These are phyloP conservation scores for Benincasa hispida DNA, from an alignment of 306 rosid genomes.

Conservation along the genomic window DNA sequence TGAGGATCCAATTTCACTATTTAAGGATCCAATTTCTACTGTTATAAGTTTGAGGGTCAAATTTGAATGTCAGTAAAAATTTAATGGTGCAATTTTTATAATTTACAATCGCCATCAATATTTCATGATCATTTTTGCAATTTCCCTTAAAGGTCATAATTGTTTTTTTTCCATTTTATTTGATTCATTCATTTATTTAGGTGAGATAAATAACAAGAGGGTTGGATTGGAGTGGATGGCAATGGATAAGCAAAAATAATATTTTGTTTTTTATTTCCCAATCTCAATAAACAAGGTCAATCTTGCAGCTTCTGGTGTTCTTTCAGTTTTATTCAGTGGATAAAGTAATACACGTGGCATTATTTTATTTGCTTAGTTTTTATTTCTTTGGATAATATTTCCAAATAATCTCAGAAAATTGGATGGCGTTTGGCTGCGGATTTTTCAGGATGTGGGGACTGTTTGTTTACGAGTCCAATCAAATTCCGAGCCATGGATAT, in stretches of 20 bases:
- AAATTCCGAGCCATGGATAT: not conserved
- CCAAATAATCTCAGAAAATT: constrained; percentile 26
- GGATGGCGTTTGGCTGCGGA: constrained; percentile 5
- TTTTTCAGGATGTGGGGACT: not conserved
- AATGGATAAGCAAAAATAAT: not conserved
- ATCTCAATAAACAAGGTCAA: not conserved
- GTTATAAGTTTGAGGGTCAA: too few species aligned
- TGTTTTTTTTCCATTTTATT: too few species aligned
- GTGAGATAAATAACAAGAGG: not conserved
- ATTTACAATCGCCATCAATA: too few species aligned
- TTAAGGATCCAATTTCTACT: too few species aligned
- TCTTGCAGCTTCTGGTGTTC: constrained; percentile 23
- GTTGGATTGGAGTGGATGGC: constrained; percentile 3
- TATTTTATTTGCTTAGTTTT: constrained; percentile 23
- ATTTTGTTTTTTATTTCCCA: not conserved
- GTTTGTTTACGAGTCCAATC: not conserved
- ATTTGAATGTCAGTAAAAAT: too few species aligned
- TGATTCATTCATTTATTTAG: not conserved
- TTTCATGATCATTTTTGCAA: too few species aligned
- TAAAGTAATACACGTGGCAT: constrained; percentile 50
- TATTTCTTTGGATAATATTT: constrained; percentile 21
- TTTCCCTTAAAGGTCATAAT: too few species aligned
- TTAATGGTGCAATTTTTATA: too few species aligned
- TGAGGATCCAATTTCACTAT: too few species aligned
- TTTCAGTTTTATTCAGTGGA: constrained; percentile 14